Conservation (phyloP, 345 rosid genomes). For the Eucalyptus sideroxylon region DNA sequence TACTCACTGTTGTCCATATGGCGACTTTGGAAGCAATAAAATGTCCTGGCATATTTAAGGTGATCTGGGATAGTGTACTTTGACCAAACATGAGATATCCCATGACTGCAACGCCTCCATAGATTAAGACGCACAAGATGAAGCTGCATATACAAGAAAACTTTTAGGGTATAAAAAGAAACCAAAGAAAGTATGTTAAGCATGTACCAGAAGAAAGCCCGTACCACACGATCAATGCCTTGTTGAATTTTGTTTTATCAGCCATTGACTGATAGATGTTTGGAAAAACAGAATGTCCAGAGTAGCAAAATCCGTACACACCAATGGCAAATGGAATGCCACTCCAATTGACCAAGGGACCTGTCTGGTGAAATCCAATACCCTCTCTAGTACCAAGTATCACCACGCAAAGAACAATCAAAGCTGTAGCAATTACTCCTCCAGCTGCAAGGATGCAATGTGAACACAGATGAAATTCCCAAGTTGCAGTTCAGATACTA, state of each 20-base stretch:
- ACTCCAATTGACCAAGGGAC: slow-evolving; percentile 57
- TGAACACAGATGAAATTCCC: not conserved
- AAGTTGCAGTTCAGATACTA: not conserved
- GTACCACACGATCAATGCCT: slow-evolving; percentile 54
- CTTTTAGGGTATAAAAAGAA: not conserved
- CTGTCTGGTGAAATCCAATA: slow-evolving; percentile 64
- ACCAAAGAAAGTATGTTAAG: not conserved
- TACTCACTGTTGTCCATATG: slow-evolving; percentile 77
- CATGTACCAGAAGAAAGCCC: not conserved
- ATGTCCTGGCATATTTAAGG: slow-evolving; percentile 72
- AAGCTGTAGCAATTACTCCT: slow-evolving; percentile 63
- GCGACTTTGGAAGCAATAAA: slow-evolving; percentile 56
- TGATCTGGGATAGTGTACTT: slow-evolving; percentile 81
- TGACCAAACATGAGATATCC: slow-evolving; percentile 88
- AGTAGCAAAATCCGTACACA: slow-evolving; percentile 68
- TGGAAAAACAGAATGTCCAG: slow-evolving; percentile 90
- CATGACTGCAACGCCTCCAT: slow-evolving; percentile 76
- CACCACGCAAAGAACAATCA: slow-evolving; percentile 46
- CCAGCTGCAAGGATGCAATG: slow-evolving; percentile 40
- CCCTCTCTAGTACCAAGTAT: slow-evolving; percentile 48
- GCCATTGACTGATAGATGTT: slow-evolving; percentile 98
- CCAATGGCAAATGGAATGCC: slow-evolving; percentile 89
- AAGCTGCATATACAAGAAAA: slow-evolving; percentile 46
- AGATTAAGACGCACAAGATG: slow-evolving; percentile 37
- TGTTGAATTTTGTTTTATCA: slow-evolving; percentile 65